phyloP scores from a whole-genome alignment of 2,329 filamentous ascomycete genomes.

The Penicillium vulpinum region DNA sequence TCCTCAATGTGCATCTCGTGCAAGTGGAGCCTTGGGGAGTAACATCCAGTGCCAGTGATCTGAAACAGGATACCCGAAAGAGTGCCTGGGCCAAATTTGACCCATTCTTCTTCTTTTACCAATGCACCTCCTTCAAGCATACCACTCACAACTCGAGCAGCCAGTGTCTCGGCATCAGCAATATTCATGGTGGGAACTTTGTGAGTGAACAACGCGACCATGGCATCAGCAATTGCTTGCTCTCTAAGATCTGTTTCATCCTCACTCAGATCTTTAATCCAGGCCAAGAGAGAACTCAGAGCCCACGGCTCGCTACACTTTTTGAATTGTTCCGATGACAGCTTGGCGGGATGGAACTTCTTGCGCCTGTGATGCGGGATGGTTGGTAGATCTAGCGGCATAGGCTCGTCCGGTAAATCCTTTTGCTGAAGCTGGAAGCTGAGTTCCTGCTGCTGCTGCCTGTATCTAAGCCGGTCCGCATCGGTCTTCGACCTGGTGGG shows the following conservation, averaged over 20 bases:
- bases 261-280: conserved; percentile 87
- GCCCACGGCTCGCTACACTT: conserved; percentile 91
- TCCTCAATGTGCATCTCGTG: conserved; percentile 68
- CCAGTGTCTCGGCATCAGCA: conserved; percentile 87
- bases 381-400: conserved; percentile 79
- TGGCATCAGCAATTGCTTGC: conserved; percentile 80
- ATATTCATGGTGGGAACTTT: conserved; percentile 99
- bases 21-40: conserved; percentile 77
- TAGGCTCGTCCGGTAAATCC: conserved; percentile 38
- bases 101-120: conserved; percentile 92
- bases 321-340: conserved; percentile 77
- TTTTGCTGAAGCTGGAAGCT: conserved; percentile 52
- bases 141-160: conserved; percentile 70
- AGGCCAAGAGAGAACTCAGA: conserved; percentile 78
- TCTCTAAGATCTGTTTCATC: conserved; percentile 85
- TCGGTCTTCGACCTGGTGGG: conserved; percentile 95
- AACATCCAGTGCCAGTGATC: conserved; percentile 86
- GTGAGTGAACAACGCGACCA: conserved; percentile 85
- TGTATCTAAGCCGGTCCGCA: conserved; percentile 65
- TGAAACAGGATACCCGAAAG: conserved; percentile 93
- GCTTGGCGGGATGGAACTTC: conserved; percentile 81
- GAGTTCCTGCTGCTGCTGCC: conserved; percentile 56
- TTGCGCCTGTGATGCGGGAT: conserved; percentile 76
- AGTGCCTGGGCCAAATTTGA: conserved; percentile 79
- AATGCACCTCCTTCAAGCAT: conserved; percentile 80